Evolutionary conservation across 257 asterid genomes (phyloP).

Genomic region (Salvia splendens): DNA sequence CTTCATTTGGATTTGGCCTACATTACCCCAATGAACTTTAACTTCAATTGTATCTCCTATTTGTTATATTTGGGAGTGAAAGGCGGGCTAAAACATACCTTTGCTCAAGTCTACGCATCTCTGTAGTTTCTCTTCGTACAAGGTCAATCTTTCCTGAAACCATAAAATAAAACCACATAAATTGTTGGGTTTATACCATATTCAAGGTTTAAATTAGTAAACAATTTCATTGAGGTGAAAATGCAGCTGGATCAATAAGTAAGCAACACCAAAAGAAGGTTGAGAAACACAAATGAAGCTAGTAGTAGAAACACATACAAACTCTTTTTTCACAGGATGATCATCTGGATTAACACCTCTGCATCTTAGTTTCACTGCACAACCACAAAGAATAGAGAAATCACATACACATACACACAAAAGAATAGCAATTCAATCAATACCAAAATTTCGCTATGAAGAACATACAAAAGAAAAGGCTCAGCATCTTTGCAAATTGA

Average conservation of each 20-base stretch:
- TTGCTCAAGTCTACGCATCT: constrained; percentile 59
- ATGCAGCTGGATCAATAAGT: constrained; percentile 1
- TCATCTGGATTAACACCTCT: constrained; percentile 82
- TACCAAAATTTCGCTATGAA: constrained; percentile 11
- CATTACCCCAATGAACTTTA: background rate
- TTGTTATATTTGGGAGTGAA: constrained; percentile 14
- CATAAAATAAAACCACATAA: constrained; percentile 22
- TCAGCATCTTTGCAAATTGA: background rate
- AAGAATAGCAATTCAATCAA: background rate
- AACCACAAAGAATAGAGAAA: constrained; percentile 21
- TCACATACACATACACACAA: background rate
- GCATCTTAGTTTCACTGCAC: constrained; percentile 92
- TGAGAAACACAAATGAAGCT: background rate
- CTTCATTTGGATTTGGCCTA: constrained; percentile 7
- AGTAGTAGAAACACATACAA: constrained; percentile 46
- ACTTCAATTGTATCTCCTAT: background rate
- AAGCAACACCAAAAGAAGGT: constrained; percentile 1
- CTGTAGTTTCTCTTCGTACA: constrained; percentile 83
- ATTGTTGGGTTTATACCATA: background rate
- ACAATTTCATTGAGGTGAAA: constrained; percentile 14
- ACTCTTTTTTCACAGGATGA: constrained; percentile 76
- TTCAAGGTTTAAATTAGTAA: background rate
- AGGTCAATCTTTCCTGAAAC: constrained; percentile 73
- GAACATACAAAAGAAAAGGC: background rate
- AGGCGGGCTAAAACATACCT: constrained; percentile 51